These are phyloP conservation scores for Auriscalpium vulgare DNA, from an alignment of 768 basidiomycete genomes.

Conservation along the genomic window DNA sequence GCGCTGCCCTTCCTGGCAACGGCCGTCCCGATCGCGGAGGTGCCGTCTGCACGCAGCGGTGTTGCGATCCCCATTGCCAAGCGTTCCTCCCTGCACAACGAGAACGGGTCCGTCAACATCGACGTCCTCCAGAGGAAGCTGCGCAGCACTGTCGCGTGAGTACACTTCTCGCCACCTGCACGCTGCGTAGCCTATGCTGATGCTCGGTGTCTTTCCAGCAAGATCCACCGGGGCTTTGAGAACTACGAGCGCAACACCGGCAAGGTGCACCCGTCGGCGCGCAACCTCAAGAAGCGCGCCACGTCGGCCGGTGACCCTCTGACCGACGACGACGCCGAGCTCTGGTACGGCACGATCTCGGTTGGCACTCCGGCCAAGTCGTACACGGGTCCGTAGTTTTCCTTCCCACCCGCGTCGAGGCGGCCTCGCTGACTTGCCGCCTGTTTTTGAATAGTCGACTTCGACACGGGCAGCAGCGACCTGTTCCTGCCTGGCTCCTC, in stretches of 20 bases:
- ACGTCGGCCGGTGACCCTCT: neutral
- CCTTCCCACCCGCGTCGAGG: no score
- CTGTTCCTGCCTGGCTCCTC: neutral
- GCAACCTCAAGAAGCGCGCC: neutral
- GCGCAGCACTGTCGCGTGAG: neutral
- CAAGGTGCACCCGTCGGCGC: neutral
- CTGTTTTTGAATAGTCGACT: neutral
- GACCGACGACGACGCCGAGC: neutral
- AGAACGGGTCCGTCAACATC: neutral
- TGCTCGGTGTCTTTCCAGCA: neutral
- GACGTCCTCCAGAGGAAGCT: neutral
- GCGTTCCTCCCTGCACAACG: neutral
- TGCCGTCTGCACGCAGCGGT: neutral
- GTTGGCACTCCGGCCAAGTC: slow-evolving; percentile 1
- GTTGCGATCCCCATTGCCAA: neutral
- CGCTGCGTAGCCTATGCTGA: no score
- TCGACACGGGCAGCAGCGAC: slow-evolving; percentile 1
- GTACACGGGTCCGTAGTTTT: slow-evolving; percentile 1
- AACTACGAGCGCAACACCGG: slow-evolving; percentile 4
- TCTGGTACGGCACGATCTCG: slow-evolving; percentile 7
- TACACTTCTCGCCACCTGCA: neutral
- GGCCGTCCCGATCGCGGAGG: neutral
- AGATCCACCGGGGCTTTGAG: neutral
- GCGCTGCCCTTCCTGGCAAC: neutral
- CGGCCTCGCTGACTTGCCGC: no score